Evolutionary conservation across 2,329 filamentous ascomycete species (phyloP), one percentile per base, ranked within the genome.

Genomic region (Daldinia sp.): DNA sequence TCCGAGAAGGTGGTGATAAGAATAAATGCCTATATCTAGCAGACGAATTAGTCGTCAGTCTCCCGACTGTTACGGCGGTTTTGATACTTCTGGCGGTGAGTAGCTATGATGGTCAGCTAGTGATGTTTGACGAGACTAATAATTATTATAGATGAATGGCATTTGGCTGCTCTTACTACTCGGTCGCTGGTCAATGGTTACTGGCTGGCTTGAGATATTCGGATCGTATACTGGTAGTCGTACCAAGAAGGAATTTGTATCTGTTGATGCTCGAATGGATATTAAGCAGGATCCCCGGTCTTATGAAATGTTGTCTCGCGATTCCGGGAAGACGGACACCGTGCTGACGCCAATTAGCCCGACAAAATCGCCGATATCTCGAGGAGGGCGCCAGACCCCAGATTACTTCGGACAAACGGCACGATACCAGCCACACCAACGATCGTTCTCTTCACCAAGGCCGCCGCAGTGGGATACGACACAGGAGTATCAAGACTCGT

Each of bases 131-230:
- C 46, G 12, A 30, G 62, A 44, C 65, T 72, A 70, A 72, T 44
- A 15, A 64, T 37, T 46, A 64, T 41, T 55, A 13, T 72, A 93
- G 90, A 85, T 93, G 72, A 94, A 94, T 71, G 95, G 95, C 6
- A 83, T 98, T 54, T 97, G 95, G 89, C 88, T 92, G 56, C 86
- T 97, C 64, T 80, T 97, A 61, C 88, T 98, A 65, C 88, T 98
- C 35, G 91, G 92, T 41, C 91, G 94, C 59, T 89, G 88, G 79
- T 91, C 92, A n/a, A 97, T 98, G 90, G 84, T 97, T 62, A 87
- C 85, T 2, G 96, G 92, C 69, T 99, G 96, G 96, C 73, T 84
- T 46, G 90, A 97, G 28, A 81, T 94, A 46, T 79, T 90, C 72
- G 82, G 79, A 61, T 78, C 80, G 41, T 76, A 83, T 55, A 81